Evolutionary conservation across 768 basidiomycete species (phyloP), one percentile per base, ranked within the genome.

Genomic region (Podaxis sp.): DNA sequence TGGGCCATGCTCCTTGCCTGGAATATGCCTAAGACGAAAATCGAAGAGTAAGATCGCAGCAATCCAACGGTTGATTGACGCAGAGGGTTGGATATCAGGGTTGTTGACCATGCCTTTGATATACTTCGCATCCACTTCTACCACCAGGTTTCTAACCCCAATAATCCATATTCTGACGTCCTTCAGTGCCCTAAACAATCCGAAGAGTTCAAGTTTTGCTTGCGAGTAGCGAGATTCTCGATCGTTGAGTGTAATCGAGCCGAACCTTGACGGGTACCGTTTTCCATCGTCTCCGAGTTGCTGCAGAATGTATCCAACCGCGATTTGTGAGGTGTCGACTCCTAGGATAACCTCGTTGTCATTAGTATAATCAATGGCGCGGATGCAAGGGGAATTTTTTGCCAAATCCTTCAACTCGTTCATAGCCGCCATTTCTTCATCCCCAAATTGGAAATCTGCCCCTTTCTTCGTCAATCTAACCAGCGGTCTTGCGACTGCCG

Each of bases 81-180:
- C 22, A 22, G 4, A 6, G 22, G 50, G 75, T 22, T 73, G 69
- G 1, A 74, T 57, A 52, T 75, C 75, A 0, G 72, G 75, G 37
- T 74, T 66, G 28, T 71, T 71, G 33, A 73, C 22, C 75, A 76
- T 76, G n/a, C n/a, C n/a, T n/a, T n/a, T n/a, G n/a, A n/a, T n/a
- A n/a, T n/a, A n/a, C n/a, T n/a, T n/a, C n/a, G n/a, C n/a, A n/a
- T n/a, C n/a, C n/a, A n/a, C n/a, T n/a, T n/a, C n/a, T n/a, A n/a
- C n/a, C n/a, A n/a, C n/a, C n/a, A n/a, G n/a, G n/a, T n/a, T n/a
- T n/a, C n/a, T n/a, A n/a, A n/a, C n/a, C n/a, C n/a, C n/a, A n/a
- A n/a, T n/a, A n/a, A n/a, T n/a, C n/a, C n/a, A n/a, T n/a, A n/a
- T n/a, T n/a, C n/a, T n/a, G n/a, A n/a, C n/a, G n/a, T n/a, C n/a